phyloP scores from a whole-genome alignment of 345 rosid species.

The Rhodamnia rubescens region DNA sequence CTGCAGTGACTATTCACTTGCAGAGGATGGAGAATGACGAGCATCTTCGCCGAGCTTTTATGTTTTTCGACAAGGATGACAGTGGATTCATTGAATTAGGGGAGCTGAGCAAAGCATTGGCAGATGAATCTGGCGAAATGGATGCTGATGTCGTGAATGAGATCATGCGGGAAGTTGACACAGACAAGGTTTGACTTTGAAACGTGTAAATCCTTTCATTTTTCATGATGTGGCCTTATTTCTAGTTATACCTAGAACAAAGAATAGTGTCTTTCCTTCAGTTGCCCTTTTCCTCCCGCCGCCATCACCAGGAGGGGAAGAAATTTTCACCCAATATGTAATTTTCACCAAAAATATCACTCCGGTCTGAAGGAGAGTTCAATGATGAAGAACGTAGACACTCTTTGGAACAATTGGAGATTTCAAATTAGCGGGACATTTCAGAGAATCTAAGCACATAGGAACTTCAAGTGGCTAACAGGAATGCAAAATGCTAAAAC shows the following conservation, averaged over 20 bases:
- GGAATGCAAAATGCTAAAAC: not conserved
- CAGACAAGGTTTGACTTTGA: conserved; percentile 62
- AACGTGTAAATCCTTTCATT: not conserved
- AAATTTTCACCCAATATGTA: not conserved
- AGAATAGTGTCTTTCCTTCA: not conserved
- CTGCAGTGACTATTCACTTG: conserved; percentile 95
- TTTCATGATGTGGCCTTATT: not conserved
- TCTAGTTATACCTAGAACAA: not conserved
- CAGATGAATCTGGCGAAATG: conserved; percentile 67
- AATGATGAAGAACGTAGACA: not conserved
- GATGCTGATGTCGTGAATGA: conserved; percentile 57
- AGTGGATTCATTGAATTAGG: conserved; percentile 69
- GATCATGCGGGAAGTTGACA: conserved; percentile 91
- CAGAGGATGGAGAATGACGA: conserved; percentile 97
- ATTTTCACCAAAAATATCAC: not conserved
- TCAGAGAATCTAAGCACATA: not conserved
- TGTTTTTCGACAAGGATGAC: conserved; percentile 81
- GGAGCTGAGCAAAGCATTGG: conserved; percentile 64
- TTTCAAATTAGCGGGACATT: not conserved
- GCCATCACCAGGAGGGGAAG: not conserved
- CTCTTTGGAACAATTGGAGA: not conserved
- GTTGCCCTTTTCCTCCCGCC: not conserved
- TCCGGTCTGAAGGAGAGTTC: not conserved
- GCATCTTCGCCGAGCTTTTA: conserved; percentile 84
- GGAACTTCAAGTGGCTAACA: not conserved